Conservation (phyloP, 225 moss, liverwort and hornwort genomes). For the Polytrichum formosum region DNA sequence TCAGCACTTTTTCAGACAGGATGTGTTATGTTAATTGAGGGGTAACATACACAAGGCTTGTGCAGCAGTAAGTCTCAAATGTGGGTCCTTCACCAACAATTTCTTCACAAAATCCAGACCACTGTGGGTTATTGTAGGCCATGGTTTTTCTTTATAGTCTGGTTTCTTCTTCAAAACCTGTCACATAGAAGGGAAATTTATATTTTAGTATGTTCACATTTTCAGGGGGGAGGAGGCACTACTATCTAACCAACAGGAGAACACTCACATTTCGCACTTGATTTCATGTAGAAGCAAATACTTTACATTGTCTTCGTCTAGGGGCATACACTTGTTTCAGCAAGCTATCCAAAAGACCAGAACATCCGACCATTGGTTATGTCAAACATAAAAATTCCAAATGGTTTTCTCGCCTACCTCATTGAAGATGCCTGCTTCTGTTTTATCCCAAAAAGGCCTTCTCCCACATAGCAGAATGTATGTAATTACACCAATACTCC, state of each 20-base stretch:
- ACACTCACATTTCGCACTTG: no score
- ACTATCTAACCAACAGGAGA: no score
- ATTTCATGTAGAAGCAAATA: no score
- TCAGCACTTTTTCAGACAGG: background rate
- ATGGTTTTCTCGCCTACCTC: slow-evolving; percentile 47
- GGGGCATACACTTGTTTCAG: no score
- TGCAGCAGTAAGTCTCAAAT: slow-evolving; percentile 82
- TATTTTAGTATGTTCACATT: no score
- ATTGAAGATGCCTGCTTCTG: slow-evolving; percentile 90
- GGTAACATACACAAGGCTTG: slow-evolving; percentile 80
- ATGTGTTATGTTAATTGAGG: background rate
- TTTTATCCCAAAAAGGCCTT: slow-evolving; percentile 97
- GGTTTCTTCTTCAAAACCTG: slow-evolving; percentile 89
- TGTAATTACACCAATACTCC: slow-evolving; percentile 97
- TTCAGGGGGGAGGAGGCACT: no score
- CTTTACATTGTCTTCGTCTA: no score
- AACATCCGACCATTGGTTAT: no score
- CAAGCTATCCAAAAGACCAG: no score
- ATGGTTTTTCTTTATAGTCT: slow-evolving; percentile 81
- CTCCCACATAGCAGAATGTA: slow-evolving; percentile 93
- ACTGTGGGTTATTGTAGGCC: slow-evolving; percentile 77
- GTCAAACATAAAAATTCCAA: background rate
- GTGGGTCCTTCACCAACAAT: slow-evolving; percentile 82
- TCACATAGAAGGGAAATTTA: background rate
- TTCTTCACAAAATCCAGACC: slow-evolving; percentile 92